Base-by-base conservation (phyloP, 495 filamentous ascomycete genomes). In the Aspergillus bertholletiae region DNA sequence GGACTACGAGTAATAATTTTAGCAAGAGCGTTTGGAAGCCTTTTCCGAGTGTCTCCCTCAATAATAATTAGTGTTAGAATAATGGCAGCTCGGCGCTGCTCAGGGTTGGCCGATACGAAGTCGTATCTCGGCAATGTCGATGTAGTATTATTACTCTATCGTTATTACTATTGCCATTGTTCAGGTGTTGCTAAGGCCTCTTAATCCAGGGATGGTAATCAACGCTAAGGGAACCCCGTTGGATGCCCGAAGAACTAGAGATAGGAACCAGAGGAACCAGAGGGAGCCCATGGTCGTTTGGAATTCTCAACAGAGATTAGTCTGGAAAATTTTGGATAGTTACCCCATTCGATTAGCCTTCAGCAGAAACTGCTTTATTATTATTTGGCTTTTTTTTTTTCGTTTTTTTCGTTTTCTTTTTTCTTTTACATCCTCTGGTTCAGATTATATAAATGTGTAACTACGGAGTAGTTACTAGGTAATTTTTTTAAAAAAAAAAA, bases 211-310 rank as follows among this genome's bases (percentile, higher is more conserved):
- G 49, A 51, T 39, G 49, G 39, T 17, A 27, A 15, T 22, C 7
- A 32, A 27, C 28, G 35, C 48, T 51, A 51, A 51, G 49, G 15
- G n/a, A 15, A 41, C 22, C 30, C 49, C 49, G 49, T 51, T 51
- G 35, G 35, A 41, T 39, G 21, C 35, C 49, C 35, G 49, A 51
- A 4, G 49, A 51, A 41, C 48, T 23, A 50, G 23, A 49, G 46
- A 49, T 49, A 37, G 46, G 34, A 41, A 51, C 21, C 34, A 23
- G 22, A 30, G 45, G 18, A 18, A 41, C n/a, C 20, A 40, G 18
- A 40, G n/a, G 30, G 21, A 39, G 22, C 47, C 12, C n/a, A 35
- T 24, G 24, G 24, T 51, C 23, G 32, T 51, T 22, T 41, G 32
- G 34, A 32, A 39, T 51, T 37, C 49, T 41, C 21, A 39, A 51